These are phyloP conservation scores for Batkoa obscura DNA, from an alignment of 371 early-diverging fungal genomes.

Conservation along the genomic window DNA sequence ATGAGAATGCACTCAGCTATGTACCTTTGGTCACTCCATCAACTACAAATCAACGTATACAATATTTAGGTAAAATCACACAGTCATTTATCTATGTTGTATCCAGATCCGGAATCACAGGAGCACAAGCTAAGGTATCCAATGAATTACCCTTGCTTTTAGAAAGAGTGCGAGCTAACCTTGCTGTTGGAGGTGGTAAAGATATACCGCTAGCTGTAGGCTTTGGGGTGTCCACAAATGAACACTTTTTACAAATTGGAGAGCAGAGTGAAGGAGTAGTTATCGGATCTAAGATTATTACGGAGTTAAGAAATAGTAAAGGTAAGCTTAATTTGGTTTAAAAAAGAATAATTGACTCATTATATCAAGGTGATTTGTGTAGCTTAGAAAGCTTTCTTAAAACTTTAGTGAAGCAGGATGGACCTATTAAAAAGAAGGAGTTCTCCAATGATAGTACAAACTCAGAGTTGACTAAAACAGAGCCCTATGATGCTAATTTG, in stretches of 20 bases:
- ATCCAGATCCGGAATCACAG: constrained; percentile 85
- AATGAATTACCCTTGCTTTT: constrained; percentile 50
- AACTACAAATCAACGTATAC: constrained; percentile 66
- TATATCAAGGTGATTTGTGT: too few relatives aligned
- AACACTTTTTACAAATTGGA: constrained; percentile 71
- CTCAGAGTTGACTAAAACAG: not conserved
- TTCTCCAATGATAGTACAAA: too few relatives aligned
- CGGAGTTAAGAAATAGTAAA: not conserved
- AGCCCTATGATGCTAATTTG: not conserved
- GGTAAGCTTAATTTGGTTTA: not conserved
- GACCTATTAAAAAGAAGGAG: not conserved
- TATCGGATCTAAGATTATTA: constrained; percentile 76
- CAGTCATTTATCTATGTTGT: constrained; percentile 92
- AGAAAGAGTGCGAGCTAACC: constrained; percentile 32
- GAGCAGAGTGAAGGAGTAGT: constrained; percentile 85
- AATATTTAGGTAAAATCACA: constrained; percentile 52
- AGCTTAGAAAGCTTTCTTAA: too few relatives aligned
- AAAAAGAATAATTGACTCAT: not conserved
- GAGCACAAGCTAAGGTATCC: constrained; percentile 40
- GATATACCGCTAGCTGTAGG: constrained; percentile 85
- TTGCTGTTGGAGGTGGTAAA: not conserved
- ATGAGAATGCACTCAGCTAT: constrained; percentile 56
- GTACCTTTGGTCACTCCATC: constrained; percentile 90
- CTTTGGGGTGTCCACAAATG: constrained; percentile 81
- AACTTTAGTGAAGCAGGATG: not conserved